phyloP scores from a whole-genome alignment of 345 rosid species.

The Citropsis articulata region DNA sequence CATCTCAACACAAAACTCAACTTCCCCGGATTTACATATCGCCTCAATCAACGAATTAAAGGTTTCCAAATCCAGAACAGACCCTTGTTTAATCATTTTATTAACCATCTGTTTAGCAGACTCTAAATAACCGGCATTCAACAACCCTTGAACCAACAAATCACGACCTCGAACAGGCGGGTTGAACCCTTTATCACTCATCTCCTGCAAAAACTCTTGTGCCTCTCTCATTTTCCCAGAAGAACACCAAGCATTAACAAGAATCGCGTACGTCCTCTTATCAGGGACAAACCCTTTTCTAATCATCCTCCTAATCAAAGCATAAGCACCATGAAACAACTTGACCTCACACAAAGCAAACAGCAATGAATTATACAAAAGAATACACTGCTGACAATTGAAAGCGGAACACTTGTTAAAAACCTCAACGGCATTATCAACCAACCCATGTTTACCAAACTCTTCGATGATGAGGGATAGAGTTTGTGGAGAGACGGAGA shows the following conservation, averaged over 20 bases:
- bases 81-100: conserved; percentile 72
- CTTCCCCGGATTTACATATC: conserved; percentile 60
- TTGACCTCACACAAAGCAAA: conserved; percentile 78
- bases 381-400: conserved; percentile 49
- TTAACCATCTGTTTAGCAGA: conserved; percentile 74
- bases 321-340: conserved; percentile 85
- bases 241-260: conserved; percentile 86
- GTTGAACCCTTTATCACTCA: conserved; percentile 82
- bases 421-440: conserved; percentile 81
- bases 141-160: conserved; percentile 75
- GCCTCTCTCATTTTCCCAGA: conserved; percentile 85
- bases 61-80: conserved; percentile 58
- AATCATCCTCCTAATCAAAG: conserved; percentile 77
- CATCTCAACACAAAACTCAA: conserved; percentile 69
- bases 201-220: conserved; percentile 70
- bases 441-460: conserved; percentile 69
- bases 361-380: conserved; percentile 64
- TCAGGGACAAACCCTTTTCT: conserved; percentile 63
- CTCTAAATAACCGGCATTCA: conserved; percentile 77
- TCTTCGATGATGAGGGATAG: conserved; percentile 68
- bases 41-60: conserved; percentile 68
- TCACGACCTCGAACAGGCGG: conserved; percentile 90
- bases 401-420: conserved; percentile 58
- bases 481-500: conserved; percentile 54
- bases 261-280: conserved; percentile 55